These are phyloP conservation scores for Pouteria campechiana DNA, from an alignment of 179 eudicot genomes.

Conservation along the genomic window DNA sequence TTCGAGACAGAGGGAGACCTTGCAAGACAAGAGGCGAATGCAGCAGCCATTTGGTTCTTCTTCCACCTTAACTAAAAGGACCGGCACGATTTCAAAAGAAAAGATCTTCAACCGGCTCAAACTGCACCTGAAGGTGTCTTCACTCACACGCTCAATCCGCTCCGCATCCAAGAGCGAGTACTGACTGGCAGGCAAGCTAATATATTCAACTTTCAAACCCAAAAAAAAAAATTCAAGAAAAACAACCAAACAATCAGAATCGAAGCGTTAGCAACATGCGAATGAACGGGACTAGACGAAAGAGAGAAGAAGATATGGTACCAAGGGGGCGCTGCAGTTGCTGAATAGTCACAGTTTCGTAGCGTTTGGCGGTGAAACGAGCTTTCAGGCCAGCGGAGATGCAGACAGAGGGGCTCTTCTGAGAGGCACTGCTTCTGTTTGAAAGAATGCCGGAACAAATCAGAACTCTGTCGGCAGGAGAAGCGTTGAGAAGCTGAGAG, in stretches of 20 bases:
- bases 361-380: constrained; percentile 30
- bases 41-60: constrained; percentile 67
- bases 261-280: neutral
- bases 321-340: constrained; percentile 38
- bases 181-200: constrained; percentile 87
- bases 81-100: constrained; percentile 78
- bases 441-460: too few species aligned
- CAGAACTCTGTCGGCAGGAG: too few species aligned
- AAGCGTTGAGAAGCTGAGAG: too few species aligned
- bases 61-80: constrained; percentile 65
- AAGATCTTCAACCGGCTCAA: constrained; percentile 74
- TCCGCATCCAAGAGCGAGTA: constrained; percentile 85
- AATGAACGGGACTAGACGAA: neutral
- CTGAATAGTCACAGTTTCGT: constrained; percentile 27
- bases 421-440: too few species aligned
- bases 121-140: constrained; percentile 67
- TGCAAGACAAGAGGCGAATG: constrained; percentile 73
- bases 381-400: constrained; percentile 36
- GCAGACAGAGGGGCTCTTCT: constrained; percentile 18
- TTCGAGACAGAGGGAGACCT: constrained; percentile 28
- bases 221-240: neutral
- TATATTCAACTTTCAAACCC: constrained; percentile 49
- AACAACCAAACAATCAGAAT: neutral
- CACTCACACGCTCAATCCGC: constrained; percentile 79
- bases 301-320: neutral